phyloP scores from a whole-genome alignment of 2,329 filamentous ascomycete genomes.

The Graphilbum ipis-grandicollis region DNA sequence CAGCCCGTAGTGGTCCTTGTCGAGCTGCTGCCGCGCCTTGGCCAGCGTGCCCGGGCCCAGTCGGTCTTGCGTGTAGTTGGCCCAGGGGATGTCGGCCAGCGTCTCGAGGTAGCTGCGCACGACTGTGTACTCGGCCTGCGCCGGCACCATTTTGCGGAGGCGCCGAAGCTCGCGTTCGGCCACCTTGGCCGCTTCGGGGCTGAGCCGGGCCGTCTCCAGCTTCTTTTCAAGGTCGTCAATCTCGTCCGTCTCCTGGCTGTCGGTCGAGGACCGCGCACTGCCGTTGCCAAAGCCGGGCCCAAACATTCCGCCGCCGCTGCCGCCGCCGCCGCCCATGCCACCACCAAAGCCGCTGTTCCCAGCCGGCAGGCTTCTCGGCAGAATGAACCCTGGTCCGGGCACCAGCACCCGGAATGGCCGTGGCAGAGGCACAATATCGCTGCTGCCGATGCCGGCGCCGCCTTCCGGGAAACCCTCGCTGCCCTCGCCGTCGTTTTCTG shows the following conservation, averaged over 20 bases:
- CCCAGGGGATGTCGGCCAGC: constrained; percentile 86
- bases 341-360: constrained; percentile 25
- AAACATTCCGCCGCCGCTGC: constrained; percentile 10
- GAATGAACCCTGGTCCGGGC: constrained; percentile 8
- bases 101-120: constrained; percentile 89
- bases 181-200: constrained; percentile 74
- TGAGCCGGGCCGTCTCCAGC: constrained; percentile 64
- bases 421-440: constrained; percentile 10
- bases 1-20: constrained; percentile 90
- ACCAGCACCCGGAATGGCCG: constrained; percentile 5
- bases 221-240: constrained; percentile 82
- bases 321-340: constrained; percentile 3
- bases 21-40: constrained; percentile 72
- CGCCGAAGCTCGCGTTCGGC: constrained; percentile 77
- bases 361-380: constrained; percentile 3
- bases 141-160: constrained; percentile 87
- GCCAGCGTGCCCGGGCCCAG: constrained; percentile 65
- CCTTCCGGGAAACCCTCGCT: too few relatives aligned
- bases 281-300: constrained; percentile 1
- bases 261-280: constrained; percentile 7
- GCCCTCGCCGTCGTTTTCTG: constrained; percentile 37
- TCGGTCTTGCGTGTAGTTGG: constrained; percentile 65
- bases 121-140: constrained; percentile 90
- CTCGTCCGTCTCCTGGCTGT: constrained; percentile 63
- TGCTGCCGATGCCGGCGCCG: constrained; percentile 17